Percentiles rank a stretch among this genome's conserved stretches.
These are phyloP conservation scores for Volvox africanus DNA, from an alignment of 139 green algal genomes.

Conservation along the genomic window DNA sequence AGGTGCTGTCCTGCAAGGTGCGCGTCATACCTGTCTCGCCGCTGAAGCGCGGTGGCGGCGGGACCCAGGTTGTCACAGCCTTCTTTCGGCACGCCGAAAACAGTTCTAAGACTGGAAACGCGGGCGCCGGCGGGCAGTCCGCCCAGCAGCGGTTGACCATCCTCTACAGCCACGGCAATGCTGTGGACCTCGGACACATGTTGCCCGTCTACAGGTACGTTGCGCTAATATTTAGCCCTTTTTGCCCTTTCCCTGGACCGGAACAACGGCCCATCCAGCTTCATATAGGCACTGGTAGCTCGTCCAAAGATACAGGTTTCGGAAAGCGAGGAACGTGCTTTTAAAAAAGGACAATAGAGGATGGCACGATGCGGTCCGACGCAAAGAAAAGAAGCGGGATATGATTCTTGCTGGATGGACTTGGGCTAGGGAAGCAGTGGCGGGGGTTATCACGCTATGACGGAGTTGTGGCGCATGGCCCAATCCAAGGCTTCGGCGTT, in stretches of 20 bases:
- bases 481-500: not conserved
- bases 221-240: too few species aligned
- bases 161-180: constrained; percentile 95
- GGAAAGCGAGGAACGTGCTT: too few species aligned
- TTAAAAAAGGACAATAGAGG: too few species aligned
- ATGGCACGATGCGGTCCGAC: too few species aligned
- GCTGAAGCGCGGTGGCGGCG: constrained; percentile 9
- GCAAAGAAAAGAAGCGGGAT: too few species aligned
- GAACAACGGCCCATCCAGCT: too few species aligned
- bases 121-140: not conserved
- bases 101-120: not conserved
- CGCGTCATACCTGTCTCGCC: constrained; percentile 10
- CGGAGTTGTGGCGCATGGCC: not conserved
- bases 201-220: constrained; percentile 83
- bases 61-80: constrained; percentile 66
- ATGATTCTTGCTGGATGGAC: too few species aligned
- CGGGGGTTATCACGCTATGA: too few species aligned
- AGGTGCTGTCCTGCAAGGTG: constrained; percentile 27
- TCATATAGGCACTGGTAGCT: too few species aligned
- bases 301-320: too few species aligned
- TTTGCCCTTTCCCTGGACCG: too few species aligned
- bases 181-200: constrained; percentile 93
- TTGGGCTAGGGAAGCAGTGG: too few species aligned
- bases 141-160: constrained; percentile 67
- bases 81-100: constrained; percentile 65